Evolutionary conservation across 2,329 filamentous ascomycete genomes (phyloP).

Genomic region (Cladosporium sp.): DNA sequence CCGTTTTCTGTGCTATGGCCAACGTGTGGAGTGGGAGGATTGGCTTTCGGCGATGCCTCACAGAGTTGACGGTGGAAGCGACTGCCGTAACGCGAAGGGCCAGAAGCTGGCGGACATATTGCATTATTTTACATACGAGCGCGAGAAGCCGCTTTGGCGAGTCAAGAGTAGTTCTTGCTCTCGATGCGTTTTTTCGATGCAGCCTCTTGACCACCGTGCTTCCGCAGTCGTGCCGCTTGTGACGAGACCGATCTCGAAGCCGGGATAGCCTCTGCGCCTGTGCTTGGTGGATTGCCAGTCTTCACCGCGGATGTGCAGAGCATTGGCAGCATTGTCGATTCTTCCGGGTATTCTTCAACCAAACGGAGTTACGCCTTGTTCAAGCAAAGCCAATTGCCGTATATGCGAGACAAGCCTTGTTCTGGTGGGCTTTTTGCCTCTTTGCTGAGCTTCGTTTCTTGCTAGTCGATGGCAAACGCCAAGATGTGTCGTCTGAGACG

Average conservation of each 20-base stretch:
- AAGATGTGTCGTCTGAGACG: neutral
- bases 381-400: neutral
- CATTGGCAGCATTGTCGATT: no score
- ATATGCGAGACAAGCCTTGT: neutral
- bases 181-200: no score
- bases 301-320: neutral
- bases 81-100: constrained; percentile 2
- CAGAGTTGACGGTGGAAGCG: neutral
- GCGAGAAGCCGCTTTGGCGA: neutral
- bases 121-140: no score
- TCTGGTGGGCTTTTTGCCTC: neutral
- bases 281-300: no score
- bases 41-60: constrained; percentile 6
- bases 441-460: neutral
- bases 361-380: neutral
- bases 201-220: neutral
- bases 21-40: constrained; percentile 10
- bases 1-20: constrained; percentile 13
- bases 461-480: neutral
- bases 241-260: constrained; percentile 4
- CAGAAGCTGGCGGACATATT: no score
- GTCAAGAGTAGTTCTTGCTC: neutral
- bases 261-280: neutral
- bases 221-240: constrained; percentile 9
- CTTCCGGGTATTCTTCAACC: neutral